Conservation (phyloP, 805 yeast species). For the Jamesozyma rosinii region DNA sequence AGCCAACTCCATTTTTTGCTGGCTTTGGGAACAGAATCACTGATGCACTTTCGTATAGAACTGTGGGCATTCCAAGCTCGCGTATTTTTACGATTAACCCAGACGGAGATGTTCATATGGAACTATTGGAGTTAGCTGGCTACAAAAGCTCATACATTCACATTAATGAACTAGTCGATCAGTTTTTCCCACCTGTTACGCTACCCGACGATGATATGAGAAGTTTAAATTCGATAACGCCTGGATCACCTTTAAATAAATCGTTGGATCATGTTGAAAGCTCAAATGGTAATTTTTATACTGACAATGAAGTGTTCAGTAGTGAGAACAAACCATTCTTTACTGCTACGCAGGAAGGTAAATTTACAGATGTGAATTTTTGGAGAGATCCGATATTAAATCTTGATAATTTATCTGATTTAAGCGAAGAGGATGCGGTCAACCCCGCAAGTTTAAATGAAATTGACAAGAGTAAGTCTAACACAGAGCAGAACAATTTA, state of each 20-base stretch:
- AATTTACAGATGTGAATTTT: slow-evolving; percentile 76
- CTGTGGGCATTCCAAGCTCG: slow-evolving; percentile 89
- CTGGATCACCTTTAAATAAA: slow-evolving; percentile 24
- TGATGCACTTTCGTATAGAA: slow-evolving; percentile 88
- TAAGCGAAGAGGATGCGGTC: slow-evolving; percentile 32
- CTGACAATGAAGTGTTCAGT: slow-evolving; percentile 5
- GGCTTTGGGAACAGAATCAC: slow-evolving; percentile 96
- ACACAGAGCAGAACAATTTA: slow-evolving; percentile 3
- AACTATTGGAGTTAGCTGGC: slow-evolving; percentile 86
- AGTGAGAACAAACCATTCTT: slow-evolving; percentile 16
- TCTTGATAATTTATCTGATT: slow-evolving; percentile 50
- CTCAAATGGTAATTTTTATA: not conserved
- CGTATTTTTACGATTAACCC: slow-evolving; percentile 93
- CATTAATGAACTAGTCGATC: slow-evolving; percentile 91
- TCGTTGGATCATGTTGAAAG: slow-evolving; percentile 13
- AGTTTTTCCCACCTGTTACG: slow-evolving; percentile 83
- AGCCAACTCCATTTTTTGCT: slow-evolving; percentile 81
- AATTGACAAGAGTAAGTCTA: slow-evolving; percentile 3
- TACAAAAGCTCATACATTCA: slow-evolving; percentile 78
- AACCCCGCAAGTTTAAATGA: not conserved
- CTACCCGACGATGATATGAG: slow-evolving; percentile 28
- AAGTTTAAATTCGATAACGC: slow-evolving; percentile 24
- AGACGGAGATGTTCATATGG: slow-evolving; percentile 96
- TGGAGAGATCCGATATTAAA: slow-evolving; percentile 81
- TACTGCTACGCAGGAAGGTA: slow-evolving; percentile 27